Base-by-base conservation (phyloP, 495 filamentous ascomycete species). In the Arthonia radiata region DNA sequence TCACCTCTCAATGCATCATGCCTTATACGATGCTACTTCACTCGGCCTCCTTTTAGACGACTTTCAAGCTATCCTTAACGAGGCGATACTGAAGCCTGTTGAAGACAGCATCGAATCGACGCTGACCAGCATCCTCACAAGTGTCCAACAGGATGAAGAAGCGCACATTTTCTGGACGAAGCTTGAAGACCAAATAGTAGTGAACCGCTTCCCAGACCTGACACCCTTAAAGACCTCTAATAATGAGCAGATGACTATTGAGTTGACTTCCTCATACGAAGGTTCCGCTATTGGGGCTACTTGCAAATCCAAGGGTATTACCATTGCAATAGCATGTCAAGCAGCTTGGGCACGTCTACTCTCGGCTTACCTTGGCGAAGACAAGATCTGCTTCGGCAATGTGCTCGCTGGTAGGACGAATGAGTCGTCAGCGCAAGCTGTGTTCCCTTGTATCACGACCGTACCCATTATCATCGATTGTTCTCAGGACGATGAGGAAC, bases 1-100 rank as follows among this genome's bases (percentile, higher is more conserved):
- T 7, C 40, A 56, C 21, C 51, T 74, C 23, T 62, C 53, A 9
- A 54, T 59, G 4, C 66, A 79, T 28, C 78, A 90, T 46, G 71
- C 73, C 2, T 47, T 90, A 1, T 86, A 80, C 35, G 78, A 90
- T 49, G 79, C 73, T 0, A 53, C 62, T 18, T 71, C 73, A 10
- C 46, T 90, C 4, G 49, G 57, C 10, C 26, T 47, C 1, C 53
- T 82, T 3, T 50, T 81, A 2, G 36, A 49, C 1, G 64, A 72
- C 32, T 43, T 82, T 15, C 35, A 40, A 4, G 36, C 35, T 28
- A 42, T 40, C 13, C 56, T 58, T 29, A 34, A 40, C 18, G 46
- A 41, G n/a, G n/a, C n/a, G n/a, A n/a, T n/a, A n/a, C n/a, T 9
- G 24, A 36, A 13, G 3, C 18, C 2, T 15, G 54, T 1, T 3